These are phyloP conservation scores for Neurospora hispaniola DNA, from an alignment of 495 filamentous ascomycete species.

Conservation along the genomic window DNA sequence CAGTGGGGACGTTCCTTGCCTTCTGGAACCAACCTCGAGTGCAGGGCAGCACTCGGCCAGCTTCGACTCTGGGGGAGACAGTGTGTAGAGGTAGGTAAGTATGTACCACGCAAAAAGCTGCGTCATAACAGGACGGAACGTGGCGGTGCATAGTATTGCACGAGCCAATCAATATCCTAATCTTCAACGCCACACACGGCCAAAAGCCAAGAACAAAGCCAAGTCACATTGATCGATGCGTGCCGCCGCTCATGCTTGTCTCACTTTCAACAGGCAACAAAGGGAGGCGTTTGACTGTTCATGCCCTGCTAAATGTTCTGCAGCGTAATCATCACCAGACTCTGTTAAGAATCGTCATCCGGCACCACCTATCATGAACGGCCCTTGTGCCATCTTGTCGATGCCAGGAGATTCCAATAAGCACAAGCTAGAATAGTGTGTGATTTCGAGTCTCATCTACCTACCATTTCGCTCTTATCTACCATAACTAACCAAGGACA, in stretches of 20 bases:
- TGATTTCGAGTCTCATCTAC: neutral
- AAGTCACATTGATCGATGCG: neutral
- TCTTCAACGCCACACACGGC: neutral
- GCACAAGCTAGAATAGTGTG: neutral
- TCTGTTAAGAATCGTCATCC: neutral
- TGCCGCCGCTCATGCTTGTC: neutral
- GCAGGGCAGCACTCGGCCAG: neutral
- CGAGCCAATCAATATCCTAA: slow-evolving; percentile 7
- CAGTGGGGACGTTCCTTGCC: neutral
- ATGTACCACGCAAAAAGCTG: slow-evolving; percentile 7
- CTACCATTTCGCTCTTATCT: neutral
- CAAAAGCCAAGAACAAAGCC: neutral
- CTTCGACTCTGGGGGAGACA: neutral
- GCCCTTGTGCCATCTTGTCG: neutral
- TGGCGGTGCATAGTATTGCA: slow-evolving; percentile 11
- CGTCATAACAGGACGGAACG: slow-evolving; percentile 22
- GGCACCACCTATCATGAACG: neutral
- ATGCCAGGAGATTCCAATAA: neutral
- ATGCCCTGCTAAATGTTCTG: neutral
- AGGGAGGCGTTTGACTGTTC: neutral
- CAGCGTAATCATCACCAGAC: neutral
- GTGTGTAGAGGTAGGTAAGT: neutral
- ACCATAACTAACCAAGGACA: neutral
- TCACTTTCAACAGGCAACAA: neutral
- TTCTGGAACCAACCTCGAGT: neutral